These are phyloP conservation scores for Beauveria bassiana DNA, from an alignment of 2,329 filamentous ascomycete genomes.

Conservation along the genomic window DNA sequence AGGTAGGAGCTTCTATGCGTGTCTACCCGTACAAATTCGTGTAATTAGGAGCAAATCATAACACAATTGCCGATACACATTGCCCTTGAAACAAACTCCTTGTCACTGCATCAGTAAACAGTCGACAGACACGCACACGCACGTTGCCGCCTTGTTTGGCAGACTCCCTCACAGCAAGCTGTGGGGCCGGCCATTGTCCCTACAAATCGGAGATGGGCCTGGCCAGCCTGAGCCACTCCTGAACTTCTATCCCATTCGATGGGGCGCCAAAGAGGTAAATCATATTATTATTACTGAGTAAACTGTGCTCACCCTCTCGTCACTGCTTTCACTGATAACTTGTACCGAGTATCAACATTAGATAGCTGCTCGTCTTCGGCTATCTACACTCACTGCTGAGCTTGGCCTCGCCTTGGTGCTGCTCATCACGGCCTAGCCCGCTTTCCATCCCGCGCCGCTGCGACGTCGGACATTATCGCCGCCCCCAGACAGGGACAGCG, in stretches of 20 bases:
- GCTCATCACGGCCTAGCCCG: neutral
- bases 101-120: no score
- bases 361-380: no score
- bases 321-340: neutral
- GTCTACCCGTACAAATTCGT: no score
- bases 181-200: neutral
- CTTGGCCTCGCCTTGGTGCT: neutral
- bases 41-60: no score
- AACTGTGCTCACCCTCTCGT: neutral
- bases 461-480: neutral
- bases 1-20: no score
- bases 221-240: neutral
- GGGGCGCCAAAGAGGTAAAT: neutral
- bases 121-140: no score
- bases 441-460: neutral
- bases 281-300: no score
- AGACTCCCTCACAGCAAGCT: neutral
- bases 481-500: neutral
- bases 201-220: slow-evolving; percentile 2
- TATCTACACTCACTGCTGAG: neutral
- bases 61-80: no score
- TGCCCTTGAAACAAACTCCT: no score
- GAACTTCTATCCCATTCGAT: slow-evolving; percentile 8
- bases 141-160: neutral
- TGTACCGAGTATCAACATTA: no score